These are phyloP conservation scores for Diplodia intermedia DNA, from an alignment of 2,329 filamentous ascomycete genomes.

Conservation along the genomic window DNA sequence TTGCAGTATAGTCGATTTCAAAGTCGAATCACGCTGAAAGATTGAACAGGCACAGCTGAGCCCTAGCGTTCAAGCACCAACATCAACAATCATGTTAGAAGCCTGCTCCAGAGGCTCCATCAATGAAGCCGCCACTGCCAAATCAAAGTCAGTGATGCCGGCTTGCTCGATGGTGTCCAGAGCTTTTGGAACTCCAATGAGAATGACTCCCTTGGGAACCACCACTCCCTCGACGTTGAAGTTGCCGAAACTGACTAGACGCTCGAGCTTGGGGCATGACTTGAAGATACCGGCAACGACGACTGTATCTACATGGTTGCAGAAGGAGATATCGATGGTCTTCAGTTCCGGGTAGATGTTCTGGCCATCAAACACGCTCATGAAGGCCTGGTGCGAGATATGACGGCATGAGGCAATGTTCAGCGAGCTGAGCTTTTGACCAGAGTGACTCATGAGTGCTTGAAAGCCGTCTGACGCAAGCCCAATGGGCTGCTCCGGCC, in stretches of 20 bases:
- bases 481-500: constrained; percentile 67
- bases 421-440: constrained; percentile 67
- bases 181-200: constrained; percentile 66
- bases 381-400: constrained; percentile 74
- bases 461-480: constrained; percentile 77
- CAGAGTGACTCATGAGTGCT: constrained; percentile 85
- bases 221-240: constrained; percentile 64
- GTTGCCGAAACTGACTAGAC: constrained; percentile 68
- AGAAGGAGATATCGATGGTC: constrained; percentile 80
- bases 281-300: constrained; percentile 70
- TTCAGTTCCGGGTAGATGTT: constrained; percentile 70
- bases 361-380: constrained; percentile 70
- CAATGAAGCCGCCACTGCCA: constrained; percentile 11
- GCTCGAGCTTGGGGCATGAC: constrained; percentile 64
- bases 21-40: not conserved
- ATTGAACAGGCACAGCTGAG: not conserved
- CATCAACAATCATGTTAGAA: constrained; percentile 7
- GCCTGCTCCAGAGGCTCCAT: constrained; percentile 19
- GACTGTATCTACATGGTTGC: constrained; percentile 69
- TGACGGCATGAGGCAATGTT: constrained; percentile 87
- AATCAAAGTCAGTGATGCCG: constrained; percentile 41
- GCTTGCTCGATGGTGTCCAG: constrained; percentile 64
- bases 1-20: not conserved
- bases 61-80: not conserved
- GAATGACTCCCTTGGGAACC: constrained; percentile 63